These are phyloP conservation scores for Arthrocladium fulminans DNA, from an alignment of 2,329 filamentous ascomycete genomes.

Conservation along the genomic window DNA sequence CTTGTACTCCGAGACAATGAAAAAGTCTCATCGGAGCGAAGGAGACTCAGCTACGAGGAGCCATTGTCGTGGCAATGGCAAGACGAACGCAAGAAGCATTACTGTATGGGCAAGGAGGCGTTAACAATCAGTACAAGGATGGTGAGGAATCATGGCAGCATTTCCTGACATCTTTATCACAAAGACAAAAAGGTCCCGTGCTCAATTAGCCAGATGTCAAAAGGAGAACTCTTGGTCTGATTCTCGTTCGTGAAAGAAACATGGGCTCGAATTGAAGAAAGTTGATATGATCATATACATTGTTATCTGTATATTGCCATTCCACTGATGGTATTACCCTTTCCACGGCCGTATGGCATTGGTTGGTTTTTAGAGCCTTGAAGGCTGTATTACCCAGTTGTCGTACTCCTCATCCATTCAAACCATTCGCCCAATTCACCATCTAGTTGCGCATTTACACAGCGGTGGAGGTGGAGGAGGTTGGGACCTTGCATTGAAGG, in stretches of 20 bases:
- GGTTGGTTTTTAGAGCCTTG: constrained; percentile 1
- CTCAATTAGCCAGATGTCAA: background rate
- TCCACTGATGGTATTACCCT: background rate
- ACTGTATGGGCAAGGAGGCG: too few relatives aligned
- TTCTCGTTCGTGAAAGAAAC: background rate
- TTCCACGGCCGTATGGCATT: background rate
- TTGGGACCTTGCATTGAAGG: constrained; percentile 12
- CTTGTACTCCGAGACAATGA: too few relatives aligned
- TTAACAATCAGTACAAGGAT: too few relatives aligned
- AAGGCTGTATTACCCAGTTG: background rate
- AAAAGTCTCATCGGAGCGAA: too few relatives aligned
- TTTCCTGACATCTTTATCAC: too few relatives aligned
- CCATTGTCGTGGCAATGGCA: too few relatives aligned
- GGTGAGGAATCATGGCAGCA: too few relatives aligned
- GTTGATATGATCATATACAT: background rate
- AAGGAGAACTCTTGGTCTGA: background rate
- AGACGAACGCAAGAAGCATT: too few relatives aligned
- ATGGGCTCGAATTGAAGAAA: background rate
- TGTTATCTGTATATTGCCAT: background rate
- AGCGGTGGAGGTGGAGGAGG: background rate
- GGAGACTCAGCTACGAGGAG: too few relatives aligned
- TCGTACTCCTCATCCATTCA: background rate
- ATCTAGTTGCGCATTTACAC: background rate
- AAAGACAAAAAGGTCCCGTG: background rate
- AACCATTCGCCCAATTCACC: background rate